A percentile compares a stretch with the other conserved stretches of the same genome.
phyloP scores from a whole-genome alignment of 305 asterid species.

The Fraxinus albicans region DNA sequence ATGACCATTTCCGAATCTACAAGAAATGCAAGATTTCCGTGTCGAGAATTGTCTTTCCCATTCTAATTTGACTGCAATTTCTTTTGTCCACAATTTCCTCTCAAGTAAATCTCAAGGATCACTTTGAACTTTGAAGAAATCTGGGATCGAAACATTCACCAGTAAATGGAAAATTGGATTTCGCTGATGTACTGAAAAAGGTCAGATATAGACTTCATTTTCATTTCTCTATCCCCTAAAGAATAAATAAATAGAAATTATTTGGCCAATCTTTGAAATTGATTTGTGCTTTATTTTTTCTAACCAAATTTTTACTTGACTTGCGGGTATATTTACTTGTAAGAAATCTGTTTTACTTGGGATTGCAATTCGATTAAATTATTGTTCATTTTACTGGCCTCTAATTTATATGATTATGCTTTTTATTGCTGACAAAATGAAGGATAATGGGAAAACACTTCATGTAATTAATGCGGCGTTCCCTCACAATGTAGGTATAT shows the following conservation, averaged over 20 bases:
- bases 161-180: background rate
- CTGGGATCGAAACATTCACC: background rate
- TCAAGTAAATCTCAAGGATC: background rate
- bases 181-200: background rate
- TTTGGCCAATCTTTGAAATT: background rate
- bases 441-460: background rate
- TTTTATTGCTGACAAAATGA: background rate
- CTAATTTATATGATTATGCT: background rate
- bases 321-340: background rate
- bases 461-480: background rate
- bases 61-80: background rate
- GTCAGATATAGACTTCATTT: background rate
- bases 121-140: background rate
- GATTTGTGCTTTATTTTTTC: background rate
- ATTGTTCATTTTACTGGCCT: background rate
- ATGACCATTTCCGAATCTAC: background rate
- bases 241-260: background rate
- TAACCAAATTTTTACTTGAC: background rate
- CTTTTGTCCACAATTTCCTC: background rate
- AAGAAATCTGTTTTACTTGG: background rate
- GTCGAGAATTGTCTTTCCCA: background rate
- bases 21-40: background rate
- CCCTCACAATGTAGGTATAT: background rate
- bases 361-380: background rate
- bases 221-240: background rate